Evolutionary conservation across 495 filamentous ascomycete genomes (phyloP), one percentile per base, ranked within the genome.

Genomic region (Aspergillus affinis): DNA sequence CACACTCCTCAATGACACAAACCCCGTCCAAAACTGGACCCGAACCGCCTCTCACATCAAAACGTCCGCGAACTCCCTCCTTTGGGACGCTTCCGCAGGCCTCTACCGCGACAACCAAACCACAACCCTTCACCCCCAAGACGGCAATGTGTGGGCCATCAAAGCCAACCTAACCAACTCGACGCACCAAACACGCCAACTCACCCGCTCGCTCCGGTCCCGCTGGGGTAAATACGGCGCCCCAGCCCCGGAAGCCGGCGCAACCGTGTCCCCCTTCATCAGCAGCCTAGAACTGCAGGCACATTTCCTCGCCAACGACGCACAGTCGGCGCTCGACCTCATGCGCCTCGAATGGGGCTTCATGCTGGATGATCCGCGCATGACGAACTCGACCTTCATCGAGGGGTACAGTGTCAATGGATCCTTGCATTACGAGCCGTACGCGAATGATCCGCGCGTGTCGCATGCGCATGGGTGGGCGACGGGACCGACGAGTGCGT

Each of bases 401-500:
- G 85, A 88, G 62, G 84, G 84, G 0, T 86, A 83, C 62, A 67
- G 77, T 3, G 74, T 71, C 0, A 76, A 83, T 65, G 85, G 85
- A 6, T 65, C 76, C 41, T 49, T 84, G 20, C 79, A 83, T 55
- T 87, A 88, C 64, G 78, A 82, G 4, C 79, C 82, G 0, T 86
- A 86, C 66, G 68, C 60, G 44, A 79, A 79, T 56, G 73, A 79
- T 32, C 72, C 83, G 7, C 72, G 83, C 9, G 77, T 82, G 23
- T 79, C 72, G 15, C 84, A 85, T 63, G 83, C 84, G 0, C 85
- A 87, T 59, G 84, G 84, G 0, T 88, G 84, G 85, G 69, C 80
- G 0, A 79, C 81, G 2, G 82, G 83, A 0, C 84, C 85, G 15
- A 85, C 83, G 10, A 72, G 70, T 17, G 76, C 76, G 2, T 68